These are phyloP conservation scores for Cytospora chrysosperma DNA, from an alignment of 2,329 filamentous ascomycete genomes.

Conservation along the genomic window DNA sequence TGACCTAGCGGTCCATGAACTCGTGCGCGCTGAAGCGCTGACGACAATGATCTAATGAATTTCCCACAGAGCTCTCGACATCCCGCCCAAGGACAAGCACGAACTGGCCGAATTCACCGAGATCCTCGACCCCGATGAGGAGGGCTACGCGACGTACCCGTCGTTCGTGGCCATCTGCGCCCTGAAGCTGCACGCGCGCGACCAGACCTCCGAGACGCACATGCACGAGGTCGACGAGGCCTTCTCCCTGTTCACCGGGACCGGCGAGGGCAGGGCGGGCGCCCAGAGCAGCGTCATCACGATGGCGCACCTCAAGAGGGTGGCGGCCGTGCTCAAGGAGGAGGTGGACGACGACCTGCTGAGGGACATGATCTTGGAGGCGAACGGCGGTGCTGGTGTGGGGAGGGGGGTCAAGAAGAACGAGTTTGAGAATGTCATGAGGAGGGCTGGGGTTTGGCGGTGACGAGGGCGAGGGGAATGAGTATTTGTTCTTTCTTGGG, in stretches of 20 bases:
- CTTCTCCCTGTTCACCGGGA: conserved; percentile 74
- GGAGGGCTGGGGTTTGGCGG: conserved; percentile 82
- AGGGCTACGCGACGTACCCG: conserved; percentile 75
- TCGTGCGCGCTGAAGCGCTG: too few relatives aligned
- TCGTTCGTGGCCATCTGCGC: conserved; percentile 87
- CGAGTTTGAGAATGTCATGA: conserved; percentile 87
- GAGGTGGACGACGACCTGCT: conserved; percentile 80
- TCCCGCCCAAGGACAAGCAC: conserved; percentile 59
- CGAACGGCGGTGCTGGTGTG: conserved; percentile 76
- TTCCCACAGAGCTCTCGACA: conserved; percentile 73
- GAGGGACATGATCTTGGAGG: conserved; percentile 92
- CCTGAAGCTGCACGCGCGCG: conserved; percentile 70
- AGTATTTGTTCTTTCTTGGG: background rate
- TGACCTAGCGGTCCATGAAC: background rate
- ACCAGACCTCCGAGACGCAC: conserved; percentile 53
- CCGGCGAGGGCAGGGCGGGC: conserved; percentile 31
- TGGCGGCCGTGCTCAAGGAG: conserved; percentile 80
- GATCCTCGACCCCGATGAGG: conserved; percentile 77
- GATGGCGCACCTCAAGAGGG: conserved; percentile 71
- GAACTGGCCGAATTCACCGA: conserved; percentile 77
- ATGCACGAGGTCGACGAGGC: conserved; percentile 74
- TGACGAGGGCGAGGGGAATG: conserved; percentile 42
- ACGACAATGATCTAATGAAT: background rate
- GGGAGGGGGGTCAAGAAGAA: conserved; percentile 69
- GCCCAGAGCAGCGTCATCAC: conserved; percentile 60